Evolutionary conservation across 768 basidiomycete species (phyloP).

Genomic region (Termitomyces sp.): DNA sequence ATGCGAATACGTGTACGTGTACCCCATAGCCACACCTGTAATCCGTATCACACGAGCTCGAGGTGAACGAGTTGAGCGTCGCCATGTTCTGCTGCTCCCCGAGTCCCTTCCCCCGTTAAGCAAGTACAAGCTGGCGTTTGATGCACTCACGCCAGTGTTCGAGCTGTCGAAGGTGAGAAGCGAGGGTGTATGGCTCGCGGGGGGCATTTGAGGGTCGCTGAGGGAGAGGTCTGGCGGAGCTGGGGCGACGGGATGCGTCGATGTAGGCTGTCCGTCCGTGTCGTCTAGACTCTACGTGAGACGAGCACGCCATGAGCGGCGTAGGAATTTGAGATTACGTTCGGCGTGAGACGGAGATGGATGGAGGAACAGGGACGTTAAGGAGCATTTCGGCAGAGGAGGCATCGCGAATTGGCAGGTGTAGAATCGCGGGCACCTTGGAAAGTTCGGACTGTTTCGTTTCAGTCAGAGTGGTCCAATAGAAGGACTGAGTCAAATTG

Average conservation of each 20-base stretch:
- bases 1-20: not conserved
- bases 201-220: not conserved
- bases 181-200: not conserved
- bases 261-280: not conserved
- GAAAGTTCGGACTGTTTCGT: too few species aligned
- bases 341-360: too few species aligned
- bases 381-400: too few species aligned
- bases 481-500: too few species aligned
- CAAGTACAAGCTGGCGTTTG: not conserved
- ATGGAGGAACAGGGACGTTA: too few species aligned
- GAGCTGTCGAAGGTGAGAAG: not conserved
- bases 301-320: too few species aligned
- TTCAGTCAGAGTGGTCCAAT: too few species aligned
- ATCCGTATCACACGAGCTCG: not conserved
- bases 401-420: too few species aligned
- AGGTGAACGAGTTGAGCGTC: not conserved
- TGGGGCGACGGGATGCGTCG: not conserved
- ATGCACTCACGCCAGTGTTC: not conserved
- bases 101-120: not conserved
- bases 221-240: not conserved
- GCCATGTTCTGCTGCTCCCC: not conserved
- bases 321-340: too few species aligned
- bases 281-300: too few species aligned
- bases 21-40: not conserved
- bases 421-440: too few species aligned